A percentile compares a stretch with the other conserved stretches of the same genome.
These are phyloP conservation scores for Linum trigynum DNA, from an alignment of 345 rosid genomes.

Conservation along the genomic window DNA sequence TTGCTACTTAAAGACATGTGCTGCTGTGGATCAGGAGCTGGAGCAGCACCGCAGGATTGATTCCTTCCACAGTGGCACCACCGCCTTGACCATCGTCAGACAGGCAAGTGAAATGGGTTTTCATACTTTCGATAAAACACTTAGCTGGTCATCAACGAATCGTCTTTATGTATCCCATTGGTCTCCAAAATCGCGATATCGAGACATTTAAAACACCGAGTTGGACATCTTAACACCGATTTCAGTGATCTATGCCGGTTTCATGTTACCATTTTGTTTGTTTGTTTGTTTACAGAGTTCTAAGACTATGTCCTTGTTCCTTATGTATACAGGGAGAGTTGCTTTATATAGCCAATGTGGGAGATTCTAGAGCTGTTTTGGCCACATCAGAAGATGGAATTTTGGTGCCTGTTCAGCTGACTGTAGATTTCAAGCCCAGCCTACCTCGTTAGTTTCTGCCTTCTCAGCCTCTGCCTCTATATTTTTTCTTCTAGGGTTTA, in stretches of 20 bases:
- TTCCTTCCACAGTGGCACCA: slow-evolving; percentile 73
- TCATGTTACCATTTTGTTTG: neutral
- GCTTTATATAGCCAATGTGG: slow-evolving; percentile 65
- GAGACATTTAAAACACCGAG: too few species aligned
- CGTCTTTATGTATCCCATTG: neutral
- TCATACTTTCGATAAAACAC: too few species aligned
- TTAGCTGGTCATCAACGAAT: too few species aligned
- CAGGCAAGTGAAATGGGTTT: slow-evolving; percentile 35
- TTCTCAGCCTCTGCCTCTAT: neutral
- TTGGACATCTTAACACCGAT: too few species aligned
- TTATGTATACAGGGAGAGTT: slow-evolving; percentile 47
- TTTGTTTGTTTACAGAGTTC: neutral
- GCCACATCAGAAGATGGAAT: slow-evolving; percentile 60
- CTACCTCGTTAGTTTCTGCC: slow-evolving; percentile 56
- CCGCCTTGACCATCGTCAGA: slow-evolving; percentile 72
- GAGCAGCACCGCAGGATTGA: slow-evolving; percentile 56
- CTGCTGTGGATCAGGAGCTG: slow-evolving; percentile 67
- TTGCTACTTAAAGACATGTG: slow-evolving; percentile 70
- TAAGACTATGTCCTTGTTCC: slow-evolving; percentile 10
- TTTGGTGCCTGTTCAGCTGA: slow-evolving; percentile 67
- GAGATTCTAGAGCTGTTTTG: slow-evolving; percentile 88
- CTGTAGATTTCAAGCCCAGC: slow-evolving; percentile 79
- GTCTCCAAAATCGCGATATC: too few species aligned
- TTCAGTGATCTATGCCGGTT: too few species aligned
- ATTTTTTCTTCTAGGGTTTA: too few species aligned